Conservation (phyloP, 208 protist genomes). For the Phytomonas serpens region DNA sequence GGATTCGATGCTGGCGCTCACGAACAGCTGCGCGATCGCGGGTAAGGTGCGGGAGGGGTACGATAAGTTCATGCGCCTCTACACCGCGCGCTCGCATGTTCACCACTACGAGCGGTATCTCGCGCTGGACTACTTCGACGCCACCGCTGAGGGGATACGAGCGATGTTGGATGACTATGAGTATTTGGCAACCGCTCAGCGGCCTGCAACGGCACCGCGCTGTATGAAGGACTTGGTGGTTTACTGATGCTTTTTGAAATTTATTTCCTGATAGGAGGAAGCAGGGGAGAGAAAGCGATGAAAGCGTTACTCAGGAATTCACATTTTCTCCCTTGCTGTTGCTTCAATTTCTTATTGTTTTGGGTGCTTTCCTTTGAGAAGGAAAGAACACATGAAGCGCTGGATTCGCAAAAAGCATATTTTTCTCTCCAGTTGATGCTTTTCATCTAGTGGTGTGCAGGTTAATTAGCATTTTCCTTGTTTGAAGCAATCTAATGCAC, state of each 20-base stretch:
- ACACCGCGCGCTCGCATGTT: conserved; percentile 83
- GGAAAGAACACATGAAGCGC: neutral
- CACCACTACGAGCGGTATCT: conserved; percentile 93
- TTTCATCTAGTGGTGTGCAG: neutral
- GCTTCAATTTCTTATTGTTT: neutral
- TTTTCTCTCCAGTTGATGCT: neutral
- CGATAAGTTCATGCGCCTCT: conserved; percentile 88
- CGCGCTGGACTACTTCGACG: conserved; percentile 67
- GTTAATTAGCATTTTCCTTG: neutral
- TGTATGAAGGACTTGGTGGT: conserved; percentile 83
- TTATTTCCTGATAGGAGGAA: conserved; percentile 3
- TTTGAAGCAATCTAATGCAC: neutral
- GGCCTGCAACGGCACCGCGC: conserved; percentile 16
- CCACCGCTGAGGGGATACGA: conserved; percentile 58
- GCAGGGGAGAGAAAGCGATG: neutral
- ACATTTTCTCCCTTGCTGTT: neutral
- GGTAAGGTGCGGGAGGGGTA: conserved; percentile 67
- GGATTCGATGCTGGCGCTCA: conserved; percentile 88
- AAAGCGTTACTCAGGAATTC: neutral
- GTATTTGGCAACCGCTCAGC: conserved; percentile 54
- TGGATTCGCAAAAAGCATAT: neutral
- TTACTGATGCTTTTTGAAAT: conserved; percentile 28
- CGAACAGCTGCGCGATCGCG: conserved; percentile 90
- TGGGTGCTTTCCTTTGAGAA: neutral
- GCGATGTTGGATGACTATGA: conserved; percentile 80